Evolutionary conservation across 768 basidiomycete species (phyloP), one percentile per base, ranked within the genome.

Genomic region (Gymnopilus junonius): DNA sequence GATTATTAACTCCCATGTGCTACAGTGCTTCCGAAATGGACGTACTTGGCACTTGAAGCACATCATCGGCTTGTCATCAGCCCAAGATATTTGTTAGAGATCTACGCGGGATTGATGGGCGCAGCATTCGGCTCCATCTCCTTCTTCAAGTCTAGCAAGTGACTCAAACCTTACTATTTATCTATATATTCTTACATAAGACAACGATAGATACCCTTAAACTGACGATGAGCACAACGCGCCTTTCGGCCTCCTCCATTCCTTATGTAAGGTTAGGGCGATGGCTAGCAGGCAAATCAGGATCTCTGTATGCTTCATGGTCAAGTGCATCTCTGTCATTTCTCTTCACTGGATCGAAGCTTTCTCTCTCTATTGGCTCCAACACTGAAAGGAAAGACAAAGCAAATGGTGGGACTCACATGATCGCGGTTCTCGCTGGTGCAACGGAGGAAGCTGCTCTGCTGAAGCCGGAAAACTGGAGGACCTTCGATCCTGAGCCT

Each of bases 301-400:
- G 48, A 15, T 65, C 64, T 6, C 58, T 68, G 21, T 58, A 54
- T 11, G 65, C 67, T 20, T 65, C 65, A 17, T 68, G 67, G 67
- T 59, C 63, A n/a, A 64, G 63, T 60, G 58, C 68, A 6, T 66
- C 63, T 17, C 4, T 69, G 6, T 51, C 31, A 4, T 69, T 69
- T 39, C 27, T 55, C 32, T 69, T 66, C 39, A 61, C 68, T 7
- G 68, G 68, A n/a, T 50, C 34, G 3, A 57, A 54, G 27, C 61
- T 69, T 21, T 14, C 12, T 27, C 55, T 69, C 12, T 39, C 43
- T 11, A 20, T 62, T 31, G 67, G 67, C 8, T 31, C 17, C 7
- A 34, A 39, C 23, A 65, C 64, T 0, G 67, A 59, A 29, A 54
- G 67, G 32, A 65, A 65, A 43, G 67, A 65, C 43, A 54, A 53